phyloP scores from a whole-genome alignment of 495 filamentous ascomycete species.

The Hyaloscypha hepaticicola region DNA sequence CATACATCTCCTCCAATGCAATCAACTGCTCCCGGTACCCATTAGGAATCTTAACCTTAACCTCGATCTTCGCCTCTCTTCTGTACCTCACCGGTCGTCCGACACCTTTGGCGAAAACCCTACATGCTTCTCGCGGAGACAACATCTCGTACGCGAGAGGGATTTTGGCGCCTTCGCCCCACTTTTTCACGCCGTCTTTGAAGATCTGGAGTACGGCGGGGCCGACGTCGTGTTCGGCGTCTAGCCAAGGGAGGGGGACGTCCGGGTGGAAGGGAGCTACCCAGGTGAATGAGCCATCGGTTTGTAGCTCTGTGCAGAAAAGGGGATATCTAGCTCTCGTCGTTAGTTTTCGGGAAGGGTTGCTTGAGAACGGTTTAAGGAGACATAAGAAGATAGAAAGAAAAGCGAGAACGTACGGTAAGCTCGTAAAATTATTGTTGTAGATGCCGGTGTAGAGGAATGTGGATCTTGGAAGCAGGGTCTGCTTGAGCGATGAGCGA shows the following conservation, averaged over 20 bases:
- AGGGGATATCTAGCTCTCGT: constrained; percentile 51
- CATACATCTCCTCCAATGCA: constrained; percentile 64
- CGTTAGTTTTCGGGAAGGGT: too few relatives aligned
- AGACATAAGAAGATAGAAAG: too few relatives aligned
- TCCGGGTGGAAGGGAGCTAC: constrained; percentile 91
- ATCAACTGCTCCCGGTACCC: constrained; percentile 91
- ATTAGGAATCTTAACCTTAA: constrained; percentile 80
- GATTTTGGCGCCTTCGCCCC: constrained; percentile 65
- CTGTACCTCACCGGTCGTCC: constrained; percentile 75
- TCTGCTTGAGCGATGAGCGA: constrained; percentile 74
- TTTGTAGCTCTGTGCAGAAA: constrained; percentile 85
- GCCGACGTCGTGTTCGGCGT: constrained; percentile 95
- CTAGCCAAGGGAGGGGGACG: constrained; percentile 88
- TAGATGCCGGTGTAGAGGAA: constrained; percentile 97
- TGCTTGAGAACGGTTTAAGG: too few relatives aligned
- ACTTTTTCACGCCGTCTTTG: constrained; percentile 75
- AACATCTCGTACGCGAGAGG: constrained; percentile 90
- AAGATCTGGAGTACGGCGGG: constrained; percentile 93
- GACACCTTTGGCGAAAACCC: constrained; percentile 74
- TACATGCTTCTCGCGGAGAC: constrained; percentile 78
- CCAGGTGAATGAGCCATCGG: constrained; percentile 88
- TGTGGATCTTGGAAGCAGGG: constrained; percentile 48
- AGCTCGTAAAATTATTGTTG: constrained; percentile 97
- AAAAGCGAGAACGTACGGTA: constrained; percentile 70
- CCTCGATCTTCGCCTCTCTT: constrained; percentile 66